phyloP scores from a whole-genome alignment of 2,329 filamentous ascomycete species.

The Helotiales sp. region DNA sequence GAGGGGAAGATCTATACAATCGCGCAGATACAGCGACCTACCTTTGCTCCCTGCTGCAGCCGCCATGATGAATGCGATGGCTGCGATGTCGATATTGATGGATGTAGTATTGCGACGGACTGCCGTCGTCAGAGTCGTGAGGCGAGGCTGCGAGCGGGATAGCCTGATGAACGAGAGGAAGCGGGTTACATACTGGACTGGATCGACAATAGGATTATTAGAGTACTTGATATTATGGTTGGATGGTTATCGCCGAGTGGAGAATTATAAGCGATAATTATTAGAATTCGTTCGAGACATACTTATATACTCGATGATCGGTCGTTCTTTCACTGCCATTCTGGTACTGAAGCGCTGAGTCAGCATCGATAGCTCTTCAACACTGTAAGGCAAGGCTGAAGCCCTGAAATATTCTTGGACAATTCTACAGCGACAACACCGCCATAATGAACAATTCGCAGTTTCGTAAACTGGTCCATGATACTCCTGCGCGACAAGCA shows the following conservation, averaged over 20 bases:
- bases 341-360: not conserved
- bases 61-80: conserved; percentile 20
- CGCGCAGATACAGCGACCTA: conserved; percentile 7
- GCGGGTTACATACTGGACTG: not conserved
- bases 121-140: conserved; percentile 9
- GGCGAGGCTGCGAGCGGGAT: conserved; percentile 11
- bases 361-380: not conserved
- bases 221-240: not conserved
- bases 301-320: not conserved
- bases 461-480: conserved; percentile 80
- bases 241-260: not conserved
- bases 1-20: not conserved
- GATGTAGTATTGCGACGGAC: not conserved
- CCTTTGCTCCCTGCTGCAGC: conserved; percentile 21
- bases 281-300: not conserved
- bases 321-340: not conserved
- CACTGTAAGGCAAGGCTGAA: not conserved
- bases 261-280: not conserved
- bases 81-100: conserved; percentile 12
- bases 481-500: conserved; percentile 51
- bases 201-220: not conserved
- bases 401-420: not conserved
- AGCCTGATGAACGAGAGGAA: not conserved
- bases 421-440: not conserved
- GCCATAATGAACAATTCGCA: conserved; percentile 88